phyloP scores from a whole-genome alignment of 257 asterid genomes.

The Salvia miltiorrhiza region DNA sequence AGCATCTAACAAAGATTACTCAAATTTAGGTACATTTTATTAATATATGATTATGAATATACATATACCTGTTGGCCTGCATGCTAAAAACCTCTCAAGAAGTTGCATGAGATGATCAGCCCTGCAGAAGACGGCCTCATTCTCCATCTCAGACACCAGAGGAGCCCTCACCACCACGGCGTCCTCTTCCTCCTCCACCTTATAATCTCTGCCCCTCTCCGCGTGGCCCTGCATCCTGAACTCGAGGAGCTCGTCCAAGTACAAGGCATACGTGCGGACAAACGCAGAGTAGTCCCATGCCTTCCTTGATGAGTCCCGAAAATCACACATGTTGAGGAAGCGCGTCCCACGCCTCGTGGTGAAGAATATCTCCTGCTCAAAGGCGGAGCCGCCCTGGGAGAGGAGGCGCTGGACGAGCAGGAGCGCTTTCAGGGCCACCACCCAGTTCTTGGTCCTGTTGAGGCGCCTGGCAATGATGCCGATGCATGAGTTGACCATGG shows the following conservation, averaged over 20 bases:
- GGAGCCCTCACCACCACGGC: slow-evolving; percentile 29
- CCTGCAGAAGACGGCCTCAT: slow-evolving; percentile 45
- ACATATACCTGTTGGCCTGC: slow-evolving; percentile 76
- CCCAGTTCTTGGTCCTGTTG: slow-evolving; percentile 82
- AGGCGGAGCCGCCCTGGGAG: slow-evolving; percentile 47
- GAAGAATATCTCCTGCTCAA: slow-evolving; percentile 70
- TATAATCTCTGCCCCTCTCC: slow-evolving; percentile 38
- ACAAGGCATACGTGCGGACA: slow-evolving; percentile 61
- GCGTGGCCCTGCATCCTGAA: slow-evolving; percentile 55
- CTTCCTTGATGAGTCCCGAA: slow-evolving; percentile 51
- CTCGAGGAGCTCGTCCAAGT: slow-evolving; percentile 75
- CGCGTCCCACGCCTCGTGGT: slow-evolving; percentile 69
- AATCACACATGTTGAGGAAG: slow-evolving; percentile 75
- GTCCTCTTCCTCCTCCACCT: slow-evolving; percentile 37
- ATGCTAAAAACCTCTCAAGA: slow-evolving; percentile 67
- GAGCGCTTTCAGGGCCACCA: slow-evolving; percentile 75
- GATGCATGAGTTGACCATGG: slow-evolving; percentile 54
- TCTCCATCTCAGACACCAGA: slow-evolving; percentile 56
- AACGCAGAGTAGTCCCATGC: slow-evolving; percentile 83
- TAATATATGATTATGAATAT: no score
- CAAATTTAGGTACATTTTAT: background rate
- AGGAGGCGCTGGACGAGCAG: slow-evolving; percentile 76
- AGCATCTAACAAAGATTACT: background rate
- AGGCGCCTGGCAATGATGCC: slow-evolving; percentile 61
- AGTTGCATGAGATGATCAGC: slow-evolving; percentile 56